Evolutionary conservation across 2,329 filamentous ascomycete species (phyloP).

Genomic region (Colletotrichum godetiae): DNA sequence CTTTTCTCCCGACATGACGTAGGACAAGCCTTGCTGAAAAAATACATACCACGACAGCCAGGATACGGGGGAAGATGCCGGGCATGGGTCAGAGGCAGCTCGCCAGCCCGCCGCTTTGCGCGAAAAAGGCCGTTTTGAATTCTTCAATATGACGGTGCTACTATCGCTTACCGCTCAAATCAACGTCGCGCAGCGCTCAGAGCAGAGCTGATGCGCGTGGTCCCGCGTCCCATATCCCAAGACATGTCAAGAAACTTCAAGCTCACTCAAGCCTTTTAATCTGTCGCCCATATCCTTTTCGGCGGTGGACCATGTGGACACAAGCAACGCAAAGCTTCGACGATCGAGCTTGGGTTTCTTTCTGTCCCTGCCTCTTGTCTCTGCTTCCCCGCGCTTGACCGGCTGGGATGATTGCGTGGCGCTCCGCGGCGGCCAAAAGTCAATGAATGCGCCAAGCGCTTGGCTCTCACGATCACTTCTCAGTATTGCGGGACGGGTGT

Average conservation of each 20-base stretch:
- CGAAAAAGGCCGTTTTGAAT: neutral
- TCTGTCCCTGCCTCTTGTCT: constrained; percentile 22
- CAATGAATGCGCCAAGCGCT: constrained; percentile 28
- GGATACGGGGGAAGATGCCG: constrained; percentile 16
- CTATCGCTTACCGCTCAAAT: neutral
- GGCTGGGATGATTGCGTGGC: constrained; percentile 8
- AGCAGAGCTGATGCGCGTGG: too few species aligned
- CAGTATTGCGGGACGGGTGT: constrained; percentile 33
- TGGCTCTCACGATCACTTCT: constrained; percentile 32
- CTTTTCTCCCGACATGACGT: constrained; percentile 28
- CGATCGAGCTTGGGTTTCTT: constrained; percentile 27
- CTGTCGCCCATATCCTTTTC: constrained; percentile 5
- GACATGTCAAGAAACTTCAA: constrained; percentile 21
- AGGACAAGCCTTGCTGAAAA: constrained; percentile 19
- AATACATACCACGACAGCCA: neutral
- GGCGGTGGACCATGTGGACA: constrained; percentile 24
- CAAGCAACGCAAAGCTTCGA: constrained; percentile 20
- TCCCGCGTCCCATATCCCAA: neutral
- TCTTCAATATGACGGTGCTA: neutral
- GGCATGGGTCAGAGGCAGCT: constrained; percentile 7
- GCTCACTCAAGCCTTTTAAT: constrained; percentile 35
- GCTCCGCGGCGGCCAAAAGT: constrained; percentile 4
- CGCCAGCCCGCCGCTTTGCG: neutral
- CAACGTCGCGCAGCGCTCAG: neutral
- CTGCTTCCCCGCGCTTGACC: neutral